Percentiles rank a stretch among this genome's conserved stretches.
Conservation (phyloP, 2,329 filamentous ascomycete genomes). For the Neocatenulostroma microsporum region DNA sequence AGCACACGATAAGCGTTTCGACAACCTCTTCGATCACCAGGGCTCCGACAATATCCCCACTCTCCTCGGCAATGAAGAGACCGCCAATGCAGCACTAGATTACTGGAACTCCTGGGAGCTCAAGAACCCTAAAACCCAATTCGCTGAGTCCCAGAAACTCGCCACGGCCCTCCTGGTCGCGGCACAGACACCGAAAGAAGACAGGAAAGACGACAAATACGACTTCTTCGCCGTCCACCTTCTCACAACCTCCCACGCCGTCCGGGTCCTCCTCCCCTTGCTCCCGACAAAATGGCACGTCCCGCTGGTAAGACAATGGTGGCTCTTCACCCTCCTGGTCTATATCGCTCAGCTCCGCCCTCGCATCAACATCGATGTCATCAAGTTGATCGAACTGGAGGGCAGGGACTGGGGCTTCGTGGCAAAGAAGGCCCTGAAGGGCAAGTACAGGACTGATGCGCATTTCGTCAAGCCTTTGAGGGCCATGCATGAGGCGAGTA, state of each 20-base stretch:
- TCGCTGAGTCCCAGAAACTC: slow-evolving; percentile 58
- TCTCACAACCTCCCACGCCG: slow-evolving; percentile 77
- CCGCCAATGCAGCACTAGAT: slow-evolving; percentile 65
- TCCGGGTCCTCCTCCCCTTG: slow-evolving; percentile 74
- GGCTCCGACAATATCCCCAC: slow-evolving; percentile 56
- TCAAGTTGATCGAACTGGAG: slow-evolving; percentile 53
- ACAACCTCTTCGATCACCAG: slow-evolving; percentile 54
- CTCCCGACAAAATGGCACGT: slow-evolving; percentile 67
- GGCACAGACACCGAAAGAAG: slow-evolving; percentile 40
- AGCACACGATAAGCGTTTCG: slow-evolving; percentile 59
- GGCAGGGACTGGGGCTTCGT: slow-evolving; percentile 71
- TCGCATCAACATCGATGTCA: slow-evolving; percentile 56
- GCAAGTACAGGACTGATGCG: slow-evolving; percentile 61
- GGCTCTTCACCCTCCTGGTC: slow-evolving; percentile 69
- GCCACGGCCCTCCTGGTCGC: slow-evolving; percentile 55
- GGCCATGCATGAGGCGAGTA: slow-evolving; percentile 64
- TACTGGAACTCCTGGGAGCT: slow-evolving; percentile 89
- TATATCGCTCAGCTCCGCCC: slow-evolving; percentile 73
- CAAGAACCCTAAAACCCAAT: slow-evolving; percentile 61
- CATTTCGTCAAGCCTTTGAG: slow-evolving; percentile 79
- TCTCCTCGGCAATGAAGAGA: slow-evolving; percentile 62
- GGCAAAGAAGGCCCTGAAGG: slow-evolving; percentile 60
- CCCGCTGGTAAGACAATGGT: slow-evolving; percentile 75
- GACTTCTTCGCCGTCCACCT: slow-evolving; percentile 79
- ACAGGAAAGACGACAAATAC: slow-evolving; percentile 48